These are phyloP conservation scores for Fusarium denticulatum DNA, from an alignment of 2,329 filamentous ascomycete genomes.

Conservation along the genomic window DNA sequence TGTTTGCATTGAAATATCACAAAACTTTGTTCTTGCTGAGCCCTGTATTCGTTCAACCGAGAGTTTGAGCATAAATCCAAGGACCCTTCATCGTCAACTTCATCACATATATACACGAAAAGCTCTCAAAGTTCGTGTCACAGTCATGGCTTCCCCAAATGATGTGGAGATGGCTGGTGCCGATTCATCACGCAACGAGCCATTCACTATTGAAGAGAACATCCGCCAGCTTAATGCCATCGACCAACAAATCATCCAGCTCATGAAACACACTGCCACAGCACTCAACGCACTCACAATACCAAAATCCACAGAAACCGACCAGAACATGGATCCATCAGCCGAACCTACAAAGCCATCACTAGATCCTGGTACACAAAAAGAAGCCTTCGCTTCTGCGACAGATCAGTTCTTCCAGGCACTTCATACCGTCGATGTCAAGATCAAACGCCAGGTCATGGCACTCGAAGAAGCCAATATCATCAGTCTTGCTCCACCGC, in stretches of 20 bases:
- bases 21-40: neutral
- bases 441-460: constrained; percentile 73
- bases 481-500: constrained; percentile 60
- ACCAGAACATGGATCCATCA: constrained; percentile 13
- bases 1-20: neutral
- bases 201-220: constrained; percentile 79
- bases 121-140: neutral
- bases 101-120: neutral
- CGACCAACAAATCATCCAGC: constrained; percentile 66
- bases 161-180: constrained; percentile 47
- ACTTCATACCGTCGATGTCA: constrained; percentile 78
- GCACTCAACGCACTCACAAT: constrained; percentile 58
- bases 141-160: constrained; percentile 45
- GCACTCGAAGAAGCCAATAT: constrained; percentile 85
- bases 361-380: constrained; percentile 60
- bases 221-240: constrained; percentile 84
- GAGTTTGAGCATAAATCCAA: neutral
- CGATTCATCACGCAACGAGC: constrained; percentile 48
- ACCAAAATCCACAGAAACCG: constrained; percentile 17
- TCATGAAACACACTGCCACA: constrained; percentile 57
- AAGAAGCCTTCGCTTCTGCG: constrained; percentile 65
- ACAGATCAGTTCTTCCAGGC: constrained; percentile 76
- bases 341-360: constrained; percentile 35
- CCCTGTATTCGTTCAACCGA: neutral
- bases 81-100: neutral